A percentile compares a stretch with the other conserved stretches of the same genome.
phyloP scores from a whole-genome alignment of 805 yeast species.

The Metschnikowia dekortorum region DNA sequence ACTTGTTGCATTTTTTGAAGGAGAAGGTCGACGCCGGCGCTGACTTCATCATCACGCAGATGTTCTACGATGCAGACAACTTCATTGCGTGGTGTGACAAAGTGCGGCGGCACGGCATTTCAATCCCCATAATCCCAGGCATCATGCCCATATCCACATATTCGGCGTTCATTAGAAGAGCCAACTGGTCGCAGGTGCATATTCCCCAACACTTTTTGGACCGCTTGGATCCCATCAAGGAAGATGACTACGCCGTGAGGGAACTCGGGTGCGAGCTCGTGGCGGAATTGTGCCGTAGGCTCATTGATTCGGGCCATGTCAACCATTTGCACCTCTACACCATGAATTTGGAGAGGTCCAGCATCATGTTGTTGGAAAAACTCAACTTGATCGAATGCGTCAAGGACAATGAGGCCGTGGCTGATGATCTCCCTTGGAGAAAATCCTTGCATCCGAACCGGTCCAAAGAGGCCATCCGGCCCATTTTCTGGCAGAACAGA shows the following conservation, averaged over 20 bases:
- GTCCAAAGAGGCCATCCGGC: slow-evolving; percentile 78
- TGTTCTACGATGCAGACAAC: slow-evolving; percentile 90
- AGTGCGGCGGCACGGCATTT: slow-evolving; percentile 68
- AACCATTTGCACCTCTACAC: slow-evolving; percentile 94
- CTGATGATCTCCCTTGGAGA: slow-evolving; percentile 75
- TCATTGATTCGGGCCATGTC: slow-evolving; percentile 67
- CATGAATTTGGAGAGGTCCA: slow-evolving; percentile 92
- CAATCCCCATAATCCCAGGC: slow-evolving; percentile 91
- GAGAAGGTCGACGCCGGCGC: slow-evolving; percentile 95
- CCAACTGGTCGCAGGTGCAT: slow-evolving; percentile 85
- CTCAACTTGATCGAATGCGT: slow-evolving; percentile 53
- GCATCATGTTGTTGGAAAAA: slow-evolving; percentile 79
- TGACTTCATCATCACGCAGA: slow-evolving; percentile 88
- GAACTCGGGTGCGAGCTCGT: slow-evolving; percentile 79
- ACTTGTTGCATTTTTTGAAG: slow-evolving; percentile 58
- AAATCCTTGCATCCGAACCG: slow-evolving; percentile 80
- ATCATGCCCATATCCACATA: slow-evolving; percentile 98
- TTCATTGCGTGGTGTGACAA: slow-evolving; percentile 78
- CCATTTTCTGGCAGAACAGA: slow-evolving; percentile 94
- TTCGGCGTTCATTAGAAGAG: slow-evolving; percentile 87
- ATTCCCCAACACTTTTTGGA: slow-evolving; percentile 73
- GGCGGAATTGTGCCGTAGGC: slow-evolving; percentile 72
- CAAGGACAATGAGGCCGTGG: slow-evolving; percentile 36
- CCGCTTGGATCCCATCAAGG: slow-evolving; percentile 74
- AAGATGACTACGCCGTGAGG: slow-evolving; percentile 85